phyloP scores from a whole-genome alignment of 2,329 filamentous ascomycete genomes.

The Trichoderma sp. region DNA sequence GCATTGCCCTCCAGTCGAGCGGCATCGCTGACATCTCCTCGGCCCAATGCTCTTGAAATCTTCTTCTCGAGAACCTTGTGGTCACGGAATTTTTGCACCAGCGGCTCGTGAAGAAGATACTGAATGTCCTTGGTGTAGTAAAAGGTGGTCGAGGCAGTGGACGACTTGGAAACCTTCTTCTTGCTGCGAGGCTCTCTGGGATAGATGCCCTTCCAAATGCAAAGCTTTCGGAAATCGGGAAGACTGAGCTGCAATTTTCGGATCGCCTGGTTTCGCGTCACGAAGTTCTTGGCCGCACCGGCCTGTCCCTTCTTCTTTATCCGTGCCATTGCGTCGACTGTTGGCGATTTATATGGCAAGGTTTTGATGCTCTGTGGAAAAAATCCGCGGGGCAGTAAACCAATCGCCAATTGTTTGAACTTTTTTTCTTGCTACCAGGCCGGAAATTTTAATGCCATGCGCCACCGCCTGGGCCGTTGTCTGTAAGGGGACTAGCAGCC shows the following conservation, averaged over 20 bases:
- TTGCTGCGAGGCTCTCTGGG: slow-evolving; percentile 94
- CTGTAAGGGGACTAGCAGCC: slow-evolving; percentile 24
- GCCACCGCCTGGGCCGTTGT: slow-evolving; percentile 31
- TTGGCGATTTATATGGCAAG: slow-evolving; percentile 21
- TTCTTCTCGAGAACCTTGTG: slow-evolving; percentile 98
- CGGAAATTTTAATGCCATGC: slow-evolving; percentile 39
- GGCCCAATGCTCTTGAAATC: slow-evolving; percentile 87
- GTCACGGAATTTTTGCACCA: slow-evolving; percentile 92
- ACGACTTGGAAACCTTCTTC: slow-evolving; percentile 93
- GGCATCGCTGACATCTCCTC: slow-evolving; percentile 88
- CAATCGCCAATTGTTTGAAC: slow-evolving; percentile 26
- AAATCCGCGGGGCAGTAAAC: slow-evolving; percentile 37
- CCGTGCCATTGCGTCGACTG: slow-evolving; percentile 58
- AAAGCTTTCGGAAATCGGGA: slow-evolving; percentile 95
- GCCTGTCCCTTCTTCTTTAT: slow-evolving; percentile 92
- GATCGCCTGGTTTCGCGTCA: slow-evolving; percentile 94
- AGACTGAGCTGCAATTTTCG: slow-evolving; percentile 97
- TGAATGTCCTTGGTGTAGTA: slow-evolving; percentile 94
- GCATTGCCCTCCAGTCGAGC: slow-evolving; percentile 85
- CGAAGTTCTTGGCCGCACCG: slow-evolving; percentile 96
- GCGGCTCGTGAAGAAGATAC: slow-evolving; percentile 94
- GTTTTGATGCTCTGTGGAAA: slow-evolving; percentile 27
- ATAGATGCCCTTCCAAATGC: slow-evolving; percentile 99
- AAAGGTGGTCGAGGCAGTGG: slow-evolving; percentile 90
- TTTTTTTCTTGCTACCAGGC: slow-evolving; percentile 38